Base-by-base conservation (phyloP, 73 alveolate species). In the Paramecium sexaurelia region DNA sequence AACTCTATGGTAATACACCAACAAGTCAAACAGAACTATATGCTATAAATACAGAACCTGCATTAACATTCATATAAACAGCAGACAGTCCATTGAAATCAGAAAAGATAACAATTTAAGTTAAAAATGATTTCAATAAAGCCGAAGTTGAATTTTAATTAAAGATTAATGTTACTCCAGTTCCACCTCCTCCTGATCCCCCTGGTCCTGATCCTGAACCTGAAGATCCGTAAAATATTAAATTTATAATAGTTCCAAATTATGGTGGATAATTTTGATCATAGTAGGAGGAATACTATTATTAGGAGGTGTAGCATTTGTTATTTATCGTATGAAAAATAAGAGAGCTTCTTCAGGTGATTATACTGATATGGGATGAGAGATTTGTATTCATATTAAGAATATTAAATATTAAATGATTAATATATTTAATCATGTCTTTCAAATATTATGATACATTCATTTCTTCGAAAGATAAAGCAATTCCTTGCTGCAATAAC, bases 231-330 rank as follows among this genome's bases (percentile, higher is more conserved):
- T 71, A 71, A 19, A 10, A 27, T 71, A 1, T 33, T 32, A 33
- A 32, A 33, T 29, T 13, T 35, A 6, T 33, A 13, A 15, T 71
- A 71, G 86, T 20, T 71, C 86, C 7, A 71, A 71, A 27, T 29
- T 36, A 37, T 71, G 86, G 86, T 71, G 86, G 86, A 71, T 71
- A 6, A 71, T 71, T 33, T 36, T 71, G 32, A 36, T 71, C 3
- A 13, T 29, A 11, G 86, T 71, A 7, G 66, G 86, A 3, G 86
- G 86, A 0, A n/a, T 71, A 32, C 9, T 32, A 37, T 7, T 71
- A 33, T 5, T 36, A 5, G 86, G 86, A 71, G 37, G 10, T 0
- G 26, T 32, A 2, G 86, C 36, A 37, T 71, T 13, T 37, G 7
- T 71, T 22, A 5, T 35, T 22, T 71, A 71, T 71, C 32, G 56